These are phyloP conservation scores for Triticum aestivum DNA, from an alignment of 176 grass and related monocot genomes.

Conservation along the genomic window IWGSC_CS_RefSeq_v2.1 NC_057801.1:748246580-748247079, in stretches of 20 bases:
- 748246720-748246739: neutral
- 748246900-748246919: no score
- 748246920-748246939: no score
- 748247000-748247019: neutral
- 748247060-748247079: neutral
- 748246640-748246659: neutral
- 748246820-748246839: no score
- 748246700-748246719: neutral
- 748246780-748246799: no score
- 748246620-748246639: neutral
- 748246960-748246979: no score
- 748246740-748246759: no score
- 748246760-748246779: no score
- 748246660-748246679: neutral
- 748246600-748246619: neutral
- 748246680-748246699: neutral
- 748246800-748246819: no score
- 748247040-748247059: neutral
- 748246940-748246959: no score
- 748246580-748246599: neutral
- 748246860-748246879: no score
- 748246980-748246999: neutral
- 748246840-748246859: no score
- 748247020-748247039: neutral
- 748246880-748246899: no score